These are phyloP conservation scores for Dactylellina cionopaga DNA, from an alignment of 2,329 filamentous ascomycete genomes.

Conservation along the genomic window DNA sequence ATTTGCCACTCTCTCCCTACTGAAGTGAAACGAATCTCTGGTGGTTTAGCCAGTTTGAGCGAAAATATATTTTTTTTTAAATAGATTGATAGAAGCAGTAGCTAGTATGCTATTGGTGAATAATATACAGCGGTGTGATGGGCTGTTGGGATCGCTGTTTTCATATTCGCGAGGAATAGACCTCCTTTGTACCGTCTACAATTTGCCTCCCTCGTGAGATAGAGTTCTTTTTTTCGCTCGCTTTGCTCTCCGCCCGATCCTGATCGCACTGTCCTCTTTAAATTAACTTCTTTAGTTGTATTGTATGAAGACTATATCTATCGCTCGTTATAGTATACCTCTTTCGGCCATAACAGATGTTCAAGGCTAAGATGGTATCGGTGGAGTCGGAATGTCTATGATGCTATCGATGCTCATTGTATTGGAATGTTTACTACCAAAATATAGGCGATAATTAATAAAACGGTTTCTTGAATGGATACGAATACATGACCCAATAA, in stretches of 20 bases:
- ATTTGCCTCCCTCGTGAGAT: neutral
- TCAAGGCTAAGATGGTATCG: neutral
- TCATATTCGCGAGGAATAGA: neutral
- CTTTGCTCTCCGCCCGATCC: no score
- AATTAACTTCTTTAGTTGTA: no score
- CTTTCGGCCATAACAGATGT: no score
- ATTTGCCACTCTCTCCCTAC: no score
- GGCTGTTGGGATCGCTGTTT: neutral
- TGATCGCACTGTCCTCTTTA: no score
- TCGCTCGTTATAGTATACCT: neutral
- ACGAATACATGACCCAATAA: neutral
- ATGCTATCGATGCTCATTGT: neutral
- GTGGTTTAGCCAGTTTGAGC: no score
- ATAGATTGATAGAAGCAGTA: no score
- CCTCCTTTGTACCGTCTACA: neutral
- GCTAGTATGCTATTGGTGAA: no score
- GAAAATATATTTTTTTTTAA: no score
- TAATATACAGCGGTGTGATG: neutral
- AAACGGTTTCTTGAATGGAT: neutral
- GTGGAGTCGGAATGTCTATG: neutral
- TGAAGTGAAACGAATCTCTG: no score
- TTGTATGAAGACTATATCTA: neutral
- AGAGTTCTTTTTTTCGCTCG: no score
- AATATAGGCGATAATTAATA: neutral
- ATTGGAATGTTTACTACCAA: neutral